Percentiles rank a stretch among this genome's conserved stretches.
Conservation (phyloP, 441 rosid genomes). For the Syzygium syzygioides region DNA sequence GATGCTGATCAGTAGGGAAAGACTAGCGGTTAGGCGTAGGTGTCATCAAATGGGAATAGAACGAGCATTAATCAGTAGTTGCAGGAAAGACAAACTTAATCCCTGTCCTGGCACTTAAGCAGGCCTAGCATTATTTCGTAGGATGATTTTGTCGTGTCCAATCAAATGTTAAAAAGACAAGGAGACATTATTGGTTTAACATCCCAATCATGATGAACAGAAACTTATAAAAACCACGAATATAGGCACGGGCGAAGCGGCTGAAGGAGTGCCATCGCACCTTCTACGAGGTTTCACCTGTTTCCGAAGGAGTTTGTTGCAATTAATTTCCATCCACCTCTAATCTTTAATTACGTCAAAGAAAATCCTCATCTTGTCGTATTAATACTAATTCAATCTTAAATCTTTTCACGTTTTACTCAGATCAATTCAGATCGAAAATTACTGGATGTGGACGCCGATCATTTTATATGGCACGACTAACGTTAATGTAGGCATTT, state of each 20-base stretch:
- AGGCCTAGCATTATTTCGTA: not conserved
- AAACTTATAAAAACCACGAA: not conserved
- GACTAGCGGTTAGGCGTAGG: not conserved
- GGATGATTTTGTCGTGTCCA: not conserved
- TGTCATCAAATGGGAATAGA: not conserved
- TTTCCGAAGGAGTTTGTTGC: not conserved
- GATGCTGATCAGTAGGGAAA: not conserved
- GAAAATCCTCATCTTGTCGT: too few species aligned
- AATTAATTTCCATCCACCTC: not conserved
- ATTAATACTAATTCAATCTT: too few species aligned
- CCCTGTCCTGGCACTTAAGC: not conserved
- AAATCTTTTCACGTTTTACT: too few species aligned
- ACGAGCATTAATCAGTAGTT: not conserved
- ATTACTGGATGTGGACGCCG: too few species aligned
- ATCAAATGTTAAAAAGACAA: not conserved
- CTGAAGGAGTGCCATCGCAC: not conserved
- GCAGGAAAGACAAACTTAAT: not conserved
- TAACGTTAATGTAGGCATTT: too few species aligned
- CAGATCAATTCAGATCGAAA: too few species aligned
- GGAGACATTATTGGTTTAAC: not conserved
- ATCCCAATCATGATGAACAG: not conserved
- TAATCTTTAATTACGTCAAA: too few species aligned
- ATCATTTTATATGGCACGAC: too few species aligned
- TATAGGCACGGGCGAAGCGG: not conserved
- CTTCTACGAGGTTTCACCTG: not conserved